Percentiles rank a stretch among this genome's conserved stretches.
phyloP scores from a whole-genome alignment of 2,329 filamentous ascomycete genomes.

The Ophiostoma triangulosporum region DNA sequence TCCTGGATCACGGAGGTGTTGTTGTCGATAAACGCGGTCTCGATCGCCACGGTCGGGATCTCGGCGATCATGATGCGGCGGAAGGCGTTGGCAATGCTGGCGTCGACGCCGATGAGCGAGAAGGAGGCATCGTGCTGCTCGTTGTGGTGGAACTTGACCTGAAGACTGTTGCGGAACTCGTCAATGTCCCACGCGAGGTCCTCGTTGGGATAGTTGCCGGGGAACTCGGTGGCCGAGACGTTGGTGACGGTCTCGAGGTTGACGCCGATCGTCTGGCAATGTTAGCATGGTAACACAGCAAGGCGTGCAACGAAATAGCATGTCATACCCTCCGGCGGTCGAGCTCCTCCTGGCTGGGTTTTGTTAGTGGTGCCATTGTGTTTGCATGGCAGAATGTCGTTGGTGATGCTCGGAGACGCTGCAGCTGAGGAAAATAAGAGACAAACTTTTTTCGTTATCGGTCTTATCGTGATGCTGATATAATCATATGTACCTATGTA shows the following conservation, averaged over 20 bases:
- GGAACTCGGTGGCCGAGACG: constrained; percentile 81
- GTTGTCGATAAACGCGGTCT: constrained; percentile 84
- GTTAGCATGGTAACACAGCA: not conserved
- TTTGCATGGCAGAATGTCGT: constrained; percentile 4
- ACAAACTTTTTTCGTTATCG: constrained; percentile 1
- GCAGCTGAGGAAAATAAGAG: not conserved
- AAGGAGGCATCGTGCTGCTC: constrained; percentile 66
- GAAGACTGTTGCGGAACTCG: constrained; percentile 27
- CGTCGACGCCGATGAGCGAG: constrained; percentile 83
- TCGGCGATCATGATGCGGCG: constrained; percentile 91
- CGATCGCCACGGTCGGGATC: constrained; percentile 86
- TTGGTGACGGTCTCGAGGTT: constrained; percentile 84
- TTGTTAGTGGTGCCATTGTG: constrained; percentile 28
- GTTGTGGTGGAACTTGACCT: constrained; percentile 72
- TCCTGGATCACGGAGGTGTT: constrained; percentile 98
- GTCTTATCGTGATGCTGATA: not conserved
- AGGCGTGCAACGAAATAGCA: too few relatives aligned
- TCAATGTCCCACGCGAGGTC: constrained; percentile 41
- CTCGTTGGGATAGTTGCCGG: constrained; percentile 80
- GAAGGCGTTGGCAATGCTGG: constrained; percentile 91
- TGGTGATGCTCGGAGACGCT: not conserved
- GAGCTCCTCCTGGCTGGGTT: constrained; percentile 41
- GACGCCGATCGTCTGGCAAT: constrained; percentile 64
- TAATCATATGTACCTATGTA: not conserved
- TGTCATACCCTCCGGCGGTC: constrained; percentile 43